Evolutionary conservation across 2,329 filamentous ascomycete genomes (phyloP), one percentile per base, ranked within the genome.

Genomic region (Fusarium sp.): DNA sequence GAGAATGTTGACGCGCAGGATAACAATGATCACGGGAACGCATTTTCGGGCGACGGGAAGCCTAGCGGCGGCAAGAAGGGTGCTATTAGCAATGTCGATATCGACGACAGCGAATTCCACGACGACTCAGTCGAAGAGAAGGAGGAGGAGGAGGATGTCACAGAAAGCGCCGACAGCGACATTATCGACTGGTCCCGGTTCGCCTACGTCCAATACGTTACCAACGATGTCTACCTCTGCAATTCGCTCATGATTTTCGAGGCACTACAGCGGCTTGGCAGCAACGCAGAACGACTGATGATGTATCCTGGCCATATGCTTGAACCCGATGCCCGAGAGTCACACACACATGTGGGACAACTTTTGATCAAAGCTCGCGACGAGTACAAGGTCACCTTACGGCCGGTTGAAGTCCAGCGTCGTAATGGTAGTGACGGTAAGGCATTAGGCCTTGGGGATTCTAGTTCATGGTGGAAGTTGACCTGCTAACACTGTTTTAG

Each of bases 221-320:
- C 86, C 1, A 79, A 84, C n/a, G 79, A 80, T 36, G 82, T 82
- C 0, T 86, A 87, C 64, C 79, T 88, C 3, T 88, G 86, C 72
- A 87, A 87, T 74, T 84, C 86, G 0, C 79, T 88, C 51, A 87
- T 88, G 85, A 79, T 87, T 3, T 87, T 88, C 61, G 85, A 87
- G 67, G 81, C 80, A 2, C 64, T 88, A 8, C 75, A 83, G 20
- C 79, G 81, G 1, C 71, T 87, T 0, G 77, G 80, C 8, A 87
- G 84, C 67, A 83, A 81, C 44, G 83, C 85, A 5, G 83, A 85
- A 16, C 80, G 84, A 2, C 77, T 87, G 3, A 80, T 88, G 73
- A 81, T 88, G 80, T 87, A 87, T 66, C 85, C 86, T 0, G 78
- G 79, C 2, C 72, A 69, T 2, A 83, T 84, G 82, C 80, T 83